A percentile compares a stretch with the other conserved stretches of the same genome.
phyloP scores from a whole-genome alignment of 352 stramenopile genomes.

The Phytophthora cactorum region DNA sequence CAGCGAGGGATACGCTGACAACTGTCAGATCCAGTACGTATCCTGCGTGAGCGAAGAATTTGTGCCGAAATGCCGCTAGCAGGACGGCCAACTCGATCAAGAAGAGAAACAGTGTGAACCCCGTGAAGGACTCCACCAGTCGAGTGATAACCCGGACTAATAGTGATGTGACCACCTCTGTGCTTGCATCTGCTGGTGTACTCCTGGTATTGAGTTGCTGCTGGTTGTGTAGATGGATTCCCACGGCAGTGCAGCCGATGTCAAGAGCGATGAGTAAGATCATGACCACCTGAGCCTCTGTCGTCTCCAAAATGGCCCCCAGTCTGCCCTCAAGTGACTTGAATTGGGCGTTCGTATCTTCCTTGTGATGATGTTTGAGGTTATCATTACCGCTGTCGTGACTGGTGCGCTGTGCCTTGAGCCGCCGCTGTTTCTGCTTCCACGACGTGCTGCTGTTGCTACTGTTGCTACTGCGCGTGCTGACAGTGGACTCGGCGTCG shows the following conservation, averaged over 20 bases:
- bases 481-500: conserved; percentile 37
- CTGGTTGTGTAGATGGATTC: conserved; percentile 45
- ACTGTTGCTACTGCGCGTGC: conserved; percentile 35
- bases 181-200: conserved; percentile 4
- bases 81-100: conserved; percentile 60
- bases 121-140: conserved; percentile 57
- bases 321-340: conserved; percentile 23
- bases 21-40: conserved; percentile 59
- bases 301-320: conserved; percentile 56
- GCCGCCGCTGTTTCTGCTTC: conserved; percentile 26
- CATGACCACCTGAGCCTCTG: conserved; percentile 56
- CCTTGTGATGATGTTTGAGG: background rate
- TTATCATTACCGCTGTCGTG: background rate
- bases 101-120: conserved; percentile 71
- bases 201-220: conserved; percentile 15
- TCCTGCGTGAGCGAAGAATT: conserved; percentile 67
- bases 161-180: conserved; percentile 7
- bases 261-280: conserved; percentile 62
- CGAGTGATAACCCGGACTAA: conserved; percentile 28
- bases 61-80: conserved; percentile 42
- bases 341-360: background rate
- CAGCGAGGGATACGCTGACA: conserved; percentile 32
- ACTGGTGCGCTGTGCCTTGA: conserved; percentile 12
- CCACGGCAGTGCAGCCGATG: conserved; percentile 42
- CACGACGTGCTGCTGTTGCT: conserved; percentile 25